Conservation (phyloP, 352 stramenopile species). For the Globisporangium spiculum region DNA sequence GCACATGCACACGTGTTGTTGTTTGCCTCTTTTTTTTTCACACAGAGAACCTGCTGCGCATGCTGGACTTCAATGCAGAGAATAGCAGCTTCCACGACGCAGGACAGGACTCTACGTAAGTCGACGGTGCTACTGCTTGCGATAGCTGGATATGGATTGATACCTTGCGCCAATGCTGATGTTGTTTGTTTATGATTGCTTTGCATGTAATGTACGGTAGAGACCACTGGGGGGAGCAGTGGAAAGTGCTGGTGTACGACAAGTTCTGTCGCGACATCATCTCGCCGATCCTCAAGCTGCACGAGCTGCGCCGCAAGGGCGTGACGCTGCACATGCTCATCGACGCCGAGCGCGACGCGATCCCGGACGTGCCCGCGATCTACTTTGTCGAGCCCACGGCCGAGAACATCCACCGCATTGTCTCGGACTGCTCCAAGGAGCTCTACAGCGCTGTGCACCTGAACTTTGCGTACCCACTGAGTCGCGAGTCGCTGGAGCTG, state of each 20-base stretch:
- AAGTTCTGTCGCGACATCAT: constrained; percentile 95
- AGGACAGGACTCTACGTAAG: constrained; percentile 36
- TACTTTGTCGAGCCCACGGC: constrained; percentile 97
- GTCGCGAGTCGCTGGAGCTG: constrained; percentile 81
- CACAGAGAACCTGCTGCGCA: constrained; percentile 74
- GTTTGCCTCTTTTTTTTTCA: neutral
- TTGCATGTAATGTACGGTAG: constrained; percentile 18
- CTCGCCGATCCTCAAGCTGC: constrained; percentile 96
- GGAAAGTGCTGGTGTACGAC: constrained; percentile 99
- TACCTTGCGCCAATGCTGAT: neutral
- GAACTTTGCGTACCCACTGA: constrained; percentile 93
- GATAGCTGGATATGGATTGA: neutral
- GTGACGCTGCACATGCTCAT: constrained; percentile 98
- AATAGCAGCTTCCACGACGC: constrained; percentile 33
- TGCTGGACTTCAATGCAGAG: constrained; percentile 87
- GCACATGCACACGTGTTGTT: too few relatives aligned
- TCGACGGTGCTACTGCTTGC: neutral
- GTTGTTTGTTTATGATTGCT: neutral
- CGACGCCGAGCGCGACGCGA: constrained; percentile 91
- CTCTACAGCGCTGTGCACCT: constrained; percentile 93
- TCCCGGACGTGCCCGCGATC: constrained; percentile 96
- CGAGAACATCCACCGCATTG: constrained; percentile 94
- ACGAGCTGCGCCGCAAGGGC: constrained; percentile 93
- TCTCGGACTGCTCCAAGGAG: constrained; percentile 90
- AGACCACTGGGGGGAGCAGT: constrained; percentile 81